These are phyloP conservation scores for Geosmithia flava DNA, from an alignment of 2,329 filamentous ascomycete genomes.

Conservation along the genomic window DNA sequence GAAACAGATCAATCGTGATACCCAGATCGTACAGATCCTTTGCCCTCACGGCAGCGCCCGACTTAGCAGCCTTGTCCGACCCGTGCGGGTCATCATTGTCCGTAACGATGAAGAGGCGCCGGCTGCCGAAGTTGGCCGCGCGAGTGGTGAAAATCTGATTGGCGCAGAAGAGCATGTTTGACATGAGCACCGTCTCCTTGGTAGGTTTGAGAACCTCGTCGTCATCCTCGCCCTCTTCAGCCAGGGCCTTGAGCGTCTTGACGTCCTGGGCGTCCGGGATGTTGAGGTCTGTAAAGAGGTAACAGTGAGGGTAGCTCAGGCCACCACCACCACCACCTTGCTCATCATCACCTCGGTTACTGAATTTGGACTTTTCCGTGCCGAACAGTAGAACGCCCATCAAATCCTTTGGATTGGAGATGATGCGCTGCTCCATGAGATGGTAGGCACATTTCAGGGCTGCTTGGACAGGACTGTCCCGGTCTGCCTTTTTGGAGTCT, in stretches of 20 bases:
- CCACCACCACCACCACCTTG: constrained; percentile 36
- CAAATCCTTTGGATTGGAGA: constrained; percentile 92
- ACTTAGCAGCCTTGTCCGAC: constrained; percentile 58
- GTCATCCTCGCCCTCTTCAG: constrained; percentile 65
- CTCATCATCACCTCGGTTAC: constrained; percentile 38
- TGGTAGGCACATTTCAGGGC: constrained; percentile 90
- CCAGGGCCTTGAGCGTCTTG: constrained; percentile 61
- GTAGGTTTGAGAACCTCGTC: constrained; percentile 59
- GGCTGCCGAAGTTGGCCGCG: constrained; percentile 85
- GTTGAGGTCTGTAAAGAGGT: constrained; percentile 79
- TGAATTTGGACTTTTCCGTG: constrained; percentile 70
- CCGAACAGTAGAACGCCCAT: constrained; percentile 91
- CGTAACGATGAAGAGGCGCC: constrained; percentile 89
- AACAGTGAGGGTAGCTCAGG: constrained; percentile 77
- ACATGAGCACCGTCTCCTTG: constrained; percentile 62
- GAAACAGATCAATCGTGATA: constrained; percentile 85
- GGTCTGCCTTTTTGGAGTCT: constrained; percentile 63
- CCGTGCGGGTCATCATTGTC: constrained; percentile 82
- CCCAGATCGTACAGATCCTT: constrained; percentile 93
- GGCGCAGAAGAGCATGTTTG: constrained; percentile 83
- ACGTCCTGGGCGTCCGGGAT: constrained; percentile 81
- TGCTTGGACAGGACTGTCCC: constrained; percentile 66
- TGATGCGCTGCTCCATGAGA: constrained; percentile 96
- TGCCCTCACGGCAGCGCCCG: constrained; percentile 71
- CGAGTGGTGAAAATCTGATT: constrained; percentile 96